Percentiles rank a stretch among this genome's conserved stretches.
Conservation (phyloP, 2,329 filamentous ascomycete genomes). For the Phoma herbarum region DNA sequence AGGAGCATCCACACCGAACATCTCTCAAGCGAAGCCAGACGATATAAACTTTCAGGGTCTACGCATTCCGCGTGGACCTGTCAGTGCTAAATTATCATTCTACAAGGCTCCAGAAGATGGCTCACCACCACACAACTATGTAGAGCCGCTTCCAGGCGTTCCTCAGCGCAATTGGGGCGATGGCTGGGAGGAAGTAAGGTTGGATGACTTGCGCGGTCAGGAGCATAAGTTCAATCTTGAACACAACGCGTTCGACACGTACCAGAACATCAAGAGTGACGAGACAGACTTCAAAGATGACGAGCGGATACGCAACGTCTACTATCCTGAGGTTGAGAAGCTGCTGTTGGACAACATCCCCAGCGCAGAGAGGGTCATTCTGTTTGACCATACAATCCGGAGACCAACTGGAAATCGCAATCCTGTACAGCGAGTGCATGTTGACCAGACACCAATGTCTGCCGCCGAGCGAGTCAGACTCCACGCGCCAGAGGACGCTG, state of each 20-base stretch:
- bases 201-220: constrained; percentile 77
- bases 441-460: constrained; percentile 79
- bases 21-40: constrained; percentile 34
- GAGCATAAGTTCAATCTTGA: constrained; percentile 74
- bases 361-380: constrained; percentile 70
- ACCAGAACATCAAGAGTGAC: constrained; percentile 66
- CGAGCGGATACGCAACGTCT: constrained; percentile 71
- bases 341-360: constrained; percentile 74
- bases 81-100: constrained; percentile 40
- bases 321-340: constrained; percentile 85
- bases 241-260: constrained; percentile 75
- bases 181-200: constrained; percentile 59
- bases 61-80: constrained; percentile 40
- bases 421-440: constrained; percentile 78
- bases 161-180: constrained; percentile 72
- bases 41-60: constrained; percentile 46
- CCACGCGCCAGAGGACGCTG: constrained; percentile 74
- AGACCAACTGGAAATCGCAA: constrained; percentile 68
- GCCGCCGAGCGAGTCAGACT: constrained; percentile 72
- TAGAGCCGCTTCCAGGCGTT: constrained; percentile 69
- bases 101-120: constrained; percentile 41
- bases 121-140: constrained; percentile 57
- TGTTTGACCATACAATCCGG: constrained; percentile 93
- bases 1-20: constrained; percentile 30
- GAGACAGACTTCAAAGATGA: constrained; percentile 71